Evolutionary conservation across 306 rosid species (phyloP), one percentile per base, ranked within the genome.

Genomic region (Purshia tridentata): DNA sequence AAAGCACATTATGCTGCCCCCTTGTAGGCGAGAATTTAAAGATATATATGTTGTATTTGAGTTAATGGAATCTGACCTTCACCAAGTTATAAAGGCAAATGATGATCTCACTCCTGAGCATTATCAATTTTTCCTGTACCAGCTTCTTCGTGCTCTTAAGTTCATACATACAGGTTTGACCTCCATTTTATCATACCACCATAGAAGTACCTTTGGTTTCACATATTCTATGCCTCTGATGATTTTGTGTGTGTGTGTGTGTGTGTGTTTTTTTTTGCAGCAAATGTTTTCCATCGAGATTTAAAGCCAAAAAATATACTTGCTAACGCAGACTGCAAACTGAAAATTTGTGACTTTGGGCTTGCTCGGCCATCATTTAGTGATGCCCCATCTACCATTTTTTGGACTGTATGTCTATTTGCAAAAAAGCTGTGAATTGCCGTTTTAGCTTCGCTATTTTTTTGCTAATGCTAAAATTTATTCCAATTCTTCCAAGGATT

Each of bases 241-340:
- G 8, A 7, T n/a, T 8, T 4, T 67, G 39, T 22, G 2, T 20
- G n/a, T 45, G 37, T 53, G n/a, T n/a, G n/a, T 8, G 6, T 67
- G 39, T 22, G 2, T 20, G n/a, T 45, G 37, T 53, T 55, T 20
- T 54, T 20, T 29, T 68, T 47, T 35, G 55, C 86, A 88, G 90
- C 82, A 45, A 81, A 84, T 73, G 90, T 88, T 39, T 83, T 84
- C 67, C 93, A 88, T 66, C 81, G 93, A 46, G 93, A 88, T 74
- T 69, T 88, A 71, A 88, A 88, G 77, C 93, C 93, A n/a, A 86
- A 85, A 73, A 88, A 88, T 70, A 88, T 88, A 74, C 93, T 88
- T 77, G 93, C 90, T 35, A 86, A 88, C 69, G 87, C 93, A 15
- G 93, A 88, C 81, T 88, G 93, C 84, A 88, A 88, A 73, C 80